These are phyloP conservation scores for Murraya paniculata DNA, from an alignment of 345 rosid genomes.

Conservation along the genomic window DNA sequence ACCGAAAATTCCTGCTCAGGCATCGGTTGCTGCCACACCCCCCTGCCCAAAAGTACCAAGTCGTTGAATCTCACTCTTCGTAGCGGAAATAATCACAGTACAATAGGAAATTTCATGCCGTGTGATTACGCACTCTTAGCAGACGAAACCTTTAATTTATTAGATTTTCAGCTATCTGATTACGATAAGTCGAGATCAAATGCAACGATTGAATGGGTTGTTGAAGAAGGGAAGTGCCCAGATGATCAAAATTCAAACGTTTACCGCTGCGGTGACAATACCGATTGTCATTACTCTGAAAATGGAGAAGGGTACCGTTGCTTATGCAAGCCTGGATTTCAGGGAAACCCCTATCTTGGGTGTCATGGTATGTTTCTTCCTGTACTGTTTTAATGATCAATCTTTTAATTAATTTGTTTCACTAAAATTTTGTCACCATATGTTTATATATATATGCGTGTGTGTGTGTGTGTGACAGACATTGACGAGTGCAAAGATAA, in stretches of 20 bases:
- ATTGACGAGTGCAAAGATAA: not conserved
- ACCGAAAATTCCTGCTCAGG: not conserved
- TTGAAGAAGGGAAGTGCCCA: not conserved
- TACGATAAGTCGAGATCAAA: not conserved
- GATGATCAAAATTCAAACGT: not conserved
- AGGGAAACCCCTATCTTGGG: not conserved
- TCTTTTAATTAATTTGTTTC: no score
- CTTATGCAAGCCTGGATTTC: not conserved
- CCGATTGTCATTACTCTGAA: not conserved
- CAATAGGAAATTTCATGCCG: not conserved
- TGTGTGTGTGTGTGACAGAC: not conserved
- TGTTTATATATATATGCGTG: no score
- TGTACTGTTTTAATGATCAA: no score
- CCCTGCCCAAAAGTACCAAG: not conserved
- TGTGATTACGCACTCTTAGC: constrained; percentile 1
- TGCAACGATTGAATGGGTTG: not conserved
- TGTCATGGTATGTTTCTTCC: not conserved
- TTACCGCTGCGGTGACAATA: not conserved
- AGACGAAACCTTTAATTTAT: not conserved
- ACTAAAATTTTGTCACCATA: no score
- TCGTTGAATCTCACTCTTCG: not conserved
- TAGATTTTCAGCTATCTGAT: not conserved
- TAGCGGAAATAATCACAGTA: not conserved
- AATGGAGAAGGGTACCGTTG: not conserved
- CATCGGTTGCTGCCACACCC: not conserved